Evolutionary conservation across 148 eudicot species (phyloP).

Genomic region (Rheum nobile): DNA sequence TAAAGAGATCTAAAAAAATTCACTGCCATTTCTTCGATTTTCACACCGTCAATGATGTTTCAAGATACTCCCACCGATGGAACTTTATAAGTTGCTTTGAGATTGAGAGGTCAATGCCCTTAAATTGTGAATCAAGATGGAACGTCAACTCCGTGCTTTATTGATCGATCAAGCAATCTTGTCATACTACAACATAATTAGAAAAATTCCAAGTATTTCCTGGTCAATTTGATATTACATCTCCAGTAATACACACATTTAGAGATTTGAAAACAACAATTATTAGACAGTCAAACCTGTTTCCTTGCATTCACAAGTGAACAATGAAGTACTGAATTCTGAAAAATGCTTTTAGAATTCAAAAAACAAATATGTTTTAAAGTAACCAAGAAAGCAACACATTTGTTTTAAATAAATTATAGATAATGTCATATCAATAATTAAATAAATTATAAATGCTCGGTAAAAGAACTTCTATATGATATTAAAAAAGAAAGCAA

Average conservation of each 20-base stretch:
- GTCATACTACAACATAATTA: not conserved
- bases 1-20: not conserved
- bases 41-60: not conserved
- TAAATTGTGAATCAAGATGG: not conserved
- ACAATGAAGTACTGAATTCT: no score
- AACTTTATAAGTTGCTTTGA: not conserved
- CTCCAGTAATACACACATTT: not conserved
- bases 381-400: not conserved
- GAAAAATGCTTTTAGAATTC: no score
- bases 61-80: not conserved
- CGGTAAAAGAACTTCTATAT: not conserved
- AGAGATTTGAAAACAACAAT: not conserved
- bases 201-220: not conserved
- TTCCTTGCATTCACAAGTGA: no score
- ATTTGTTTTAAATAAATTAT: not conserved
- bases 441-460: not conserved
- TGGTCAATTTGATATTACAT: not conserved
- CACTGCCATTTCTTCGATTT: not conserved
- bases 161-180: not conserved
- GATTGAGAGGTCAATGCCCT: not conserved
- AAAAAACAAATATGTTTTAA: no score
- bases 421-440: not conserved
- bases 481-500: no score
- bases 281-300: no score
- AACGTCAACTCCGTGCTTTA: not conserved